A percentile compares a stretch with the other conserved stretches of the same genome.
Evolutionary conservation across 306 rosid genomes (phyloP).

Genomic region (Corylus avellana): DNA sequence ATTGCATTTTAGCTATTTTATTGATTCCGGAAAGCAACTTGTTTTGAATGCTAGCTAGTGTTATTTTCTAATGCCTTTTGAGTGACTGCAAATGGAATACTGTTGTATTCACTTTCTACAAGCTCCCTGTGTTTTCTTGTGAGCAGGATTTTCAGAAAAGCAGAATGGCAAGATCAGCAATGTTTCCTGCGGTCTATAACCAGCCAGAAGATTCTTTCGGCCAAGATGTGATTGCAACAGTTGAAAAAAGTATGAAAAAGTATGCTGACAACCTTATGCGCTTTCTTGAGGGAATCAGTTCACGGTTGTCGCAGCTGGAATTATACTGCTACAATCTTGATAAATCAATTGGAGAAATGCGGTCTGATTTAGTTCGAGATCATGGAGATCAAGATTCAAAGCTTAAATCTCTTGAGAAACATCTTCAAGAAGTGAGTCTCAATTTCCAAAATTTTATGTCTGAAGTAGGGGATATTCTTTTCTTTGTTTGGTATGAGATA

Average conservation of each 20-base stretch:
- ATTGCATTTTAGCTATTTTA: not conserved
- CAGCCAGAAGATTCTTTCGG: conserved; percentile 56
- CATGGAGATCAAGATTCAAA: conserved; percentile 75
- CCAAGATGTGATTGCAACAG: conserved; percentile 66
- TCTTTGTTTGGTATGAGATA: not conserved
- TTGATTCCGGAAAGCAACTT: not conserved
- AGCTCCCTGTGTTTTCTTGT: not conserved
- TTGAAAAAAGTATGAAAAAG: conserved; percentile 83
- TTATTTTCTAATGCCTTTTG: not conserved
- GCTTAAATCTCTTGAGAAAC: conserved; percentile 76
- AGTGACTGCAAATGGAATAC: not conserved
- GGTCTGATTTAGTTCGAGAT: conserved; percentile 70
- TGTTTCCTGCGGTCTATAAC: conserved; percentile 59
- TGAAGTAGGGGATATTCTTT: not conserved
- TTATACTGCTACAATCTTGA: conserved; percentile 89
- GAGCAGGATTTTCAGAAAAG: conserved; percentile 65
- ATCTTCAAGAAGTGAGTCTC: conserved; percentile 76
- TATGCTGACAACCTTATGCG: conserved; percentile 75
- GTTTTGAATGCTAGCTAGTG: not conserved
- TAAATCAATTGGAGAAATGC: conserved; percentile 90
- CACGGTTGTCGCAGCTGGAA: conserved; percentile 84
- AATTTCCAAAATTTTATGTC: not conserved
- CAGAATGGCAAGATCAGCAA: conserved; percentile 54
- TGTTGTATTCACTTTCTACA: not conserved
- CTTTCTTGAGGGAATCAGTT: conserved; percentile 86